A percentile compares a stretch with the other conserved stretches of the same genome.
These are phyloP conservation scores for Tetracladium marchalianum DNA, from an alignment of 495 filamentous ascomycete genomes.

Conservation along the genomic window DNA sequence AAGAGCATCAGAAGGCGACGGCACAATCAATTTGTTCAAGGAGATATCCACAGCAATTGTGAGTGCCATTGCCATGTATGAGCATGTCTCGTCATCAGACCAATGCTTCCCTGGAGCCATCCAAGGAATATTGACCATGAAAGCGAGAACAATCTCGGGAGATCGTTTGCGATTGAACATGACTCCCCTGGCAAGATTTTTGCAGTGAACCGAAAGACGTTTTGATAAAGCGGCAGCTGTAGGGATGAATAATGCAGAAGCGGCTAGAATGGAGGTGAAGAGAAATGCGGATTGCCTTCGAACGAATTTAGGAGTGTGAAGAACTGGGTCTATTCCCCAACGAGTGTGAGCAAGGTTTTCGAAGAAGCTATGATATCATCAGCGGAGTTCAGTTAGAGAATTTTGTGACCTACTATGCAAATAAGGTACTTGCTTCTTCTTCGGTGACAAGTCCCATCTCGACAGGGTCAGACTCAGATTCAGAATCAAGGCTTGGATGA, in stretches of 20 bases:
- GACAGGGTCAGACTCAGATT: conserved; percentile 55
- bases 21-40: conserved; percentile 56
- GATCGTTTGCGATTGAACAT: conserved; percentile 50
- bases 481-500: conserved; percentile 48
- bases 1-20: conserved; percentile 39
- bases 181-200: conserved; percentile 49
- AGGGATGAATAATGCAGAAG: conserved; percentile 54
- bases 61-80: conserved; percentile 58
- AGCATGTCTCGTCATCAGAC: conserved; percentile 63
- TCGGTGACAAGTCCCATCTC: conserved; percentile 53
- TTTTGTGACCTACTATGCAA: conserved; percentile 43
- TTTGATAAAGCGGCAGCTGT: conserved; percentile 51
- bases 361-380: conserved; percentile 42
- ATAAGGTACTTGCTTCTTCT: conserved; percentile 51
- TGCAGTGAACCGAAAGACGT: conserved; percentile 53
- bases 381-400: conserved; percentile 1
- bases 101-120: conserved; percentile 58
- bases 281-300: conserved; percentile 57
- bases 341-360: conserved; percentile 61
- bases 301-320: conserved; percentile 55
- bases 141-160: conserved; percentile 62
- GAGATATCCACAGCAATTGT: conserved; percentile 60
- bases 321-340: conserved; percentile 59
- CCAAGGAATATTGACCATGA: conserved; percentile 73
- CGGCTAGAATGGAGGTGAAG: conserved; percentile 59